A percentile compares a stretch with the other conserved stretches of the same genome.
These are phyloP conservation scores for Solanum paucissectum DNA, from an alignment of 257 asterid genomes.

Conservation along the genomic window DNA sequence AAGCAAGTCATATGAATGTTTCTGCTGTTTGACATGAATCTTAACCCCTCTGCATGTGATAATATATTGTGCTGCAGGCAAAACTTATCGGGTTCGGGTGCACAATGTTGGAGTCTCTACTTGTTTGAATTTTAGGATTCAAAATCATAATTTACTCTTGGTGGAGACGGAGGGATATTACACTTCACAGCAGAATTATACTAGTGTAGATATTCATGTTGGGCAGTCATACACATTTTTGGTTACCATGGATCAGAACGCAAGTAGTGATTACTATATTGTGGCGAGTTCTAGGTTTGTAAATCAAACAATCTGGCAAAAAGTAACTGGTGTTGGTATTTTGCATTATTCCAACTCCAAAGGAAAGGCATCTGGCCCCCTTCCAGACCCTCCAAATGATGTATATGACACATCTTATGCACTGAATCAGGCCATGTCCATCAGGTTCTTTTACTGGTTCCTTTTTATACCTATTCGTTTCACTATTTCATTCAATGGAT, in stretches of 20 bases:
- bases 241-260: conserved; percentile 89
- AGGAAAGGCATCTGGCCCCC: conserved; percentile 65
- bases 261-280: conserved; percentile 86
- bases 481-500: not conserved
- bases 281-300: conserved; percentile 95
- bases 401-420: conserved; percentile 45
- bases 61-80: conserved; percentile 38
- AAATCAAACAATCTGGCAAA: conserved; percentile 76
- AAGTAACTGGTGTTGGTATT: conserved; percentile 84
- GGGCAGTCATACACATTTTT: conserved; percentile 85
- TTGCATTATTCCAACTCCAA: conserved; percentile 79
- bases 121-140: conserved; percentile 77
- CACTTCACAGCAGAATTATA: conserved; percentile 72
- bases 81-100: conserved; percentile 80
- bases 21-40: not conserved
- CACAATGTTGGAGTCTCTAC: conserved; percentile 87
- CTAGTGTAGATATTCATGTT: conserved; percentile 78
- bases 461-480: not conserved
- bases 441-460: conserved; percentile 35
- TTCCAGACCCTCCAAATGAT: conserved; percentile 90
- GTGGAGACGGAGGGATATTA: conserved; percentile 91
- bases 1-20: not conserved
- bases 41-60: not conserved
- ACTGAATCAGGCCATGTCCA: conserved; percentile 73
- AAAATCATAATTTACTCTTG: conserved; percentile 72